These are phyloP conservation scores for Debaryomyces prosopidis DNA, from an alignment of 805 yeast species.

Conservation along the genomic window DNA sequence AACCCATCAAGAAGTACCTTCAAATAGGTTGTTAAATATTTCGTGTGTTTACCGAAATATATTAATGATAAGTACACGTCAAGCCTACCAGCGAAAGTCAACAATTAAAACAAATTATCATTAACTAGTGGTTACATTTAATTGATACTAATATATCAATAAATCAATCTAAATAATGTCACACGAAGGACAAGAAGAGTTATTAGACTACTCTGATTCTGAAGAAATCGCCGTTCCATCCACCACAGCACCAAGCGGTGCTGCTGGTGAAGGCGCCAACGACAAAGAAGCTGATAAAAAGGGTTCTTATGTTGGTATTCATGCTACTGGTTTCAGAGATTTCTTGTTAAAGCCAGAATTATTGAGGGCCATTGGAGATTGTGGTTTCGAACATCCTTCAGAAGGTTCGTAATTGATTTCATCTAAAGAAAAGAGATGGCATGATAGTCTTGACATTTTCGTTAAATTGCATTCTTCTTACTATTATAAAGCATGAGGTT, in stretches of 20 bases:
- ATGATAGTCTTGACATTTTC: not conserved
- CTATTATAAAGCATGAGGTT: not conserved
- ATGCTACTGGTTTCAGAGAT: constrained; percentile 98
- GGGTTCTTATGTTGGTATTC: constrained; percentile 97
- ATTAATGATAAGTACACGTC: not conserved
- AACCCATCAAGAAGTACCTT: too few relatives aligned
- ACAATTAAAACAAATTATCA: not conserved
- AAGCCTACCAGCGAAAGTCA: not conserved
- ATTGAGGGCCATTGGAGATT: constrained; percentile 95
- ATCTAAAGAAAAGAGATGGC: constrained; percentile 2
- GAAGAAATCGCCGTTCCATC: constrained; percentile 83
- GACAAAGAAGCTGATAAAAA: constrained; percentile 77
- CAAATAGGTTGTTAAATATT: too few relatives aligned
- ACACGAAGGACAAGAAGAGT: constrained; percentile 98
- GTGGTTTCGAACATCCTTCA: constrained; percentile 99
- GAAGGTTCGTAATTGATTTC: constrained; percentile 72
- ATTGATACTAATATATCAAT: constrained; percentile 5
- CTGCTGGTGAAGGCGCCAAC: constrained; percentile 43
- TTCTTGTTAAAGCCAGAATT: constrained; percentile 95
- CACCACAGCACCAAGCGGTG: constrained; percentile 46
- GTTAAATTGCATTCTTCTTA: constrained; percentile 5
- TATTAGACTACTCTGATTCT: constrained; percentile 97
- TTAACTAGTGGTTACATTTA: not conserved
- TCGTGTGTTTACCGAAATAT: not conserved
- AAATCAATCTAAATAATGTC: constrained; percentile 52